A percentile compares a stretch with the other conserved stretches of the same genome.
Conservation (phyloP, 2,329 filamentous ascomycete species). For the Dothiorella sarmentorum region DNA sequence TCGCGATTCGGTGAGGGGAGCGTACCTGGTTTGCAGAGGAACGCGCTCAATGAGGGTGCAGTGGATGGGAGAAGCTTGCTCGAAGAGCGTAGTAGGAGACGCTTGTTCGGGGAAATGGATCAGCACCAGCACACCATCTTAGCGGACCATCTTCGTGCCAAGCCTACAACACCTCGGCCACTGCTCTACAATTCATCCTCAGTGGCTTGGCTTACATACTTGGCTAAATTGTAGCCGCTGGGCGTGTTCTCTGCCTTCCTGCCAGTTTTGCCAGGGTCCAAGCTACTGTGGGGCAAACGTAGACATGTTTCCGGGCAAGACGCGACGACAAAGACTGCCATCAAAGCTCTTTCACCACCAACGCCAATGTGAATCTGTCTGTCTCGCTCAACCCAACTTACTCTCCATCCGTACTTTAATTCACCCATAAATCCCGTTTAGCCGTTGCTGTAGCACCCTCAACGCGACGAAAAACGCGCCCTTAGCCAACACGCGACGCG, state of each 20-base stretch:
- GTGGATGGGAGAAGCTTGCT: neutral
- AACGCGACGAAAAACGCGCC: neutral
- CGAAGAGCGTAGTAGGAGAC: constrained; percentile 7
- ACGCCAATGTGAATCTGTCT: neutral
- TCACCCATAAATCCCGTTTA: neutral
- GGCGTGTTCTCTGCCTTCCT: neutral
- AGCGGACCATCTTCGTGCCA: constrained; percentile 10
- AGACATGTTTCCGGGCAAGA: neutral
- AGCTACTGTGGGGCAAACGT: constrained; percentile 1
- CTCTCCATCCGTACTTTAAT: neutral
- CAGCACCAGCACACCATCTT: neutral
- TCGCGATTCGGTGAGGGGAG: neutral
- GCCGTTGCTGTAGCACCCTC: neutral
- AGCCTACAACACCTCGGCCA: constrained; percentile 10
- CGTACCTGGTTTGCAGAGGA: constrained; percentile 1
- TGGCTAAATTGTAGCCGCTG: neutral
- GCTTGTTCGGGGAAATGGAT: constrained; percentile 7
- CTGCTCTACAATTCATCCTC: neutral
- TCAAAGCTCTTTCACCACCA: neutral
- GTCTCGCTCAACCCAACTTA: neutral
- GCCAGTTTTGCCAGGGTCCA: constrained; percentile 2
- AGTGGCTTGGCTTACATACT: neutral
- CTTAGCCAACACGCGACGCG: neutral
- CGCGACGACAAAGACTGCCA: constrained; percentile 4
- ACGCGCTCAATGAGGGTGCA: neutral